phyloP scores from a whole-genome alignment of 2,329 filamentous ascomycete species.

The Teratosphaeria destructans region DNA sequence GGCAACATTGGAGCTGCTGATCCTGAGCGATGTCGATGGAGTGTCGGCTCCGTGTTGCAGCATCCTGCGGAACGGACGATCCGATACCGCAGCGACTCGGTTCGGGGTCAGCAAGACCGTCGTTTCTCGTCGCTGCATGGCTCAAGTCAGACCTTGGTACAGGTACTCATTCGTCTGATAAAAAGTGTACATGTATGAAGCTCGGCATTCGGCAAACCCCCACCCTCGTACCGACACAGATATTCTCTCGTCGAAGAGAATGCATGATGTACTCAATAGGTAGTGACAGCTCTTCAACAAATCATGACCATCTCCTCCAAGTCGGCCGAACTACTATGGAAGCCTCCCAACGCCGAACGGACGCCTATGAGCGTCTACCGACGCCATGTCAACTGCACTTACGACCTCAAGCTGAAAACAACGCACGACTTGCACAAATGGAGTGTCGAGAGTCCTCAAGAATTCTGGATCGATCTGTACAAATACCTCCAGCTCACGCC shows the following conservation, averaged over 20 bases:
- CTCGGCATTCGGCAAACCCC: neutral
- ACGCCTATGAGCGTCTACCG: constrained; percentile 24
- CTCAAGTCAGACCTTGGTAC: too few relatives aligned
- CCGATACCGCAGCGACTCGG: too few relatives aligned
- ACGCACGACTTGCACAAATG: constrained; percentile 31
- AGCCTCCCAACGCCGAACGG: constrained; percentile 8
- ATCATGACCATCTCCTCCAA: constrained; percentile 1
- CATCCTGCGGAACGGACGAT: too few relatives aligned
- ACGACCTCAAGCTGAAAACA: constrained; percentile 12
- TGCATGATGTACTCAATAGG: too few relatives aligned
- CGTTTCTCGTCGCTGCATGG: too few relatives aligned
- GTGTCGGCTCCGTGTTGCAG: too few relatives aligned
- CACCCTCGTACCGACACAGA: neutral
- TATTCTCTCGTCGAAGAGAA: neutral
- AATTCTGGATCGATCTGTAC: constrained; percentile 37
- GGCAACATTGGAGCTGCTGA: too few relatives aligned
- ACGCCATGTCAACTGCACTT: constrained; percentile 21
- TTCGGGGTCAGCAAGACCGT: too few relatives aligned
- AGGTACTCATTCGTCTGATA: too few relatives aligned
- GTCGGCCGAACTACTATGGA: constrained; percentile 14
- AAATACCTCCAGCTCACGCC: constrained; percentile 28
- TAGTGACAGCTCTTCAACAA: too few relatives aligned
- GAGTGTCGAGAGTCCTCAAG: constrained; percentile 30
- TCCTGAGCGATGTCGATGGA: too few relatives aligned
- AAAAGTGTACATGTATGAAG: neutral